Percentiles rank a stretch among this genome's conserved stretches.
Evolutionary conservation across 2,329 filamentous ascomycete species (phyloP).

Genomic region (Epichloe scottii): DNA sequence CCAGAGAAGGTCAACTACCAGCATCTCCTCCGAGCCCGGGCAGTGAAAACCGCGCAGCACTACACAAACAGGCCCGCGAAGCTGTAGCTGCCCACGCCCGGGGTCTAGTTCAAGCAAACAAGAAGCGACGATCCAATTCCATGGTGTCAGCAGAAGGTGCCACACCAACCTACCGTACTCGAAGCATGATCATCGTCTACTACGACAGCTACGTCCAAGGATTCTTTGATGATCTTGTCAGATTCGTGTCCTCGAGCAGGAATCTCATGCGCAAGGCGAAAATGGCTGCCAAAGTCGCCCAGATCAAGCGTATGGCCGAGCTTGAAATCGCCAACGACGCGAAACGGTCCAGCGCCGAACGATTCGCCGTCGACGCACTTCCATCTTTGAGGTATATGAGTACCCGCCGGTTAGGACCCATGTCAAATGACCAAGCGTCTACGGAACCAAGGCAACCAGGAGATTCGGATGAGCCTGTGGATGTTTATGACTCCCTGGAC

Average conservation of each 20-base stretch:
- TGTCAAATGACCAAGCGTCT: constrained; percentile 13
- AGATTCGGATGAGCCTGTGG: constrained; percentile 14
- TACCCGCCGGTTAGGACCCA: constrained; percentile 21
- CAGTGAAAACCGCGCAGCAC: constrained; percentile 7
- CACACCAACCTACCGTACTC: constrained; percentile 49
- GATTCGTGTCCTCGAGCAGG: constrained; percentile 65
- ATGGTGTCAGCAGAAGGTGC: constrained; percentile 36
- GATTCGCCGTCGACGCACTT: constrained; percentile 16
- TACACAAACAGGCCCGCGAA: constrained; percentile 29
- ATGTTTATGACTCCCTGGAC: constrained; percentile 62
- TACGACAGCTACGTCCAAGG: constrained; percentile 82
- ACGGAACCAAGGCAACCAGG: not conserved
- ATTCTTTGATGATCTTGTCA: constrained; percentile 70
- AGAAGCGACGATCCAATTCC: constrained; percentile 38
- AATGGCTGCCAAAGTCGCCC: constrained; percentile 64
- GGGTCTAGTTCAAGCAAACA: constrained; percentile 35
- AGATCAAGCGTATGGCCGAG: constrained; percentile 48
- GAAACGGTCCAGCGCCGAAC: constrained; percentile 25
- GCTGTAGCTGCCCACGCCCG: constrained; percentile 33
- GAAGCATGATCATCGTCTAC: constrained; percentile 74
- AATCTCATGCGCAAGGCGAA: constrained; percentile 81
- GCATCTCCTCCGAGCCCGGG: constrained; percentile 17
- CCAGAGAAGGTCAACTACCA: constrained; percentile 7
- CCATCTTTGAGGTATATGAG: constrained; percentile 30
- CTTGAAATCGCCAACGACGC: constrained; percentile 43